Conservation (phyloP, 176 grass and related monocot species). For the Paspalum vaginatum region DNA sequence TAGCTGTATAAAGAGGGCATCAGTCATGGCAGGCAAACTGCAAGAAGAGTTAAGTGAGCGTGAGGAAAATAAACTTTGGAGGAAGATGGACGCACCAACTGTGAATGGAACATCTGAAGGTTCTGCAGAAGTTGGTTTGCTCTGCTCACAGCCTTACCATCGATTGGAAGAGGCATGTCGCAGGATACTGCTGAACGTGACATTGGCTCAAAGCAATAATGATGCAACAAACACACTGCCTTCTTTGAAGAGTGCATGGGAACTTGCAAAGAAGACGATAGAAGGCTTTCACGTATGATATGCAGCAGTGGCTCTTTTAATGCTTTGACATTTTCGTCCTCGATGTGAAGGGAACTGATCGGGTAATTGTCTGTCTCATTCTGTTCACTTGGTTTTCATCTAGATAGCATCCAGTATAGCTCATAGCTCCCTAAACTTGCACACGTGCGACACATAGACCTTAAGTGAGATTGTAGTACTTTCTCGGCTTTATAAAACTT, state of each 20-base stretch:
- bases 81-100: background rate
- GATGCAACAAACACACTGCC: slow-evolving; percentile 7
- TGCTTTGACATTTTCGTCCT: background rate
- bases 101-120: slow-evolving; percentile 11
- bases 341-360: background rate
- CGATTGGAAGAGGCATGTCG: slow-evolving; percentile 51
- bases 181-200: slow-evolving; percentile 46
- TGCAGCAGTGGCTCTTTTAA: background rate
- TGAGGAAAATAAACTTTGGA: slow-evolving; percentile 38
- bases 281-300: slow-evolving; percentile 5
- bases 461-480: background rate
- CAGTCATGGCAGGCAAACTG: slow-evolving; percentile 73
- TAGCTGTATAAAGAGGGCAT: slow-evolving; percentile 70
- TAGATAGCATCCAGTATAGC: background rate
- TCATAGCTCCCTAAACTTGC: background rate
- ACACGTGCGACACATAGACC: background rate
- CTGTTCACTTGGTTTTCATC: background rate
- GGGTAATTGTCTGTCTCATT: slow-evolving; percentile 26
- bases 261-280: slow-evolving; percentile 51
- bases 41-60: slow-evolving; percentile 59
- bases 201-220: slow-evolving; percentile 34
- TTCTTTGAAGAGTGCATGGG: slow-evolving; percentile 59
- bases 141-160: slow-evolving; percentile 28
- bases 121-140: slow-evolving; percentile 10
- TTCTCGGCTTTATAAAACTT: background rate